phyloP scores from a whole-genome alignment of 495 filamentous ascomycete genomes.

The Lophium mytilinum region DNA sequence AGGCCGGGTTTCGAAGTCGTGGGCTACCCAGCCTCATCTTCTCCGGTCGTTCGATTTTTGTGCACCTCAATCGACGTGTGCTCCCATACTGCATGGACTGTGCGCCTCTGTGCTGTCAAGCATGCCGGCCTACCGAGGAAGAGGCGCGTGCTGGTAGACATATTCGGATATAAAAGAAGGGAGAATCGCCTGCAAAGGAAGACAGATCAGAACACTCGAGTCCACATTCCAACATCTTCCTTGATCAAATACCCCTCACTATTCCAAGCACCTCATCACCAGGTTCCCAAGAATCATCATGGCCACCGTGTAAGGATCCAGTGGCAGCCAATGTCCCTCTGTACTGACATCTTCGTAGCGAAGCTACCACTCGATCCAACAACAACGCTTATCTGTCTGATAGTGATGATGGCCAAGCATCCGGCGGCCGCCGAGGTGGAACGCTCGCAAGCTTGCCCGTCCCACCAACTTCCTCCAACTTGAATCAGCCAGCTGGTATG shows the following conservation, averaged over 20 bases:
- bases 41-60: background rate
- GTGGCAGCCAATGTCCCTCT: no score
- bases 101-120: no score
- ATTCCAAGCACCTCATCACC: background rate
- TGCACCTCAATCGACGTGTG: no score
- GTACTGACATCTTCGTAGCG: background rate
- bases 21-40: background rate
- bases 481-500: constrained; percentile 37
- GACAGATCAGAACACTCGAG: background rate
- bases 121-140: no score
- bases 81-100: no score
- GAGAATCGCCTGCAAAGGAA: no score
- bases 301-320: constrained; percentile 10
- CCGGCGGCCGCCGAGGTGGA: constrained; percentile 16
- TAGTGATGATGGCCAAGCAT: constrained; percentile 24
- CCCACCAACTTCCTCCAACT: constrained; percentile 34
- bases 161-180: no score
- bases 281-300: constrained; percentile 3
- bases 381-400: constrained; percentile 16
- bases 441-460: constrained; percentile 29
- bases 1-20: background rate
- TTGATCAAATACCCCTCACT: background rate
- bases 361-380: constrained; percentile 4
- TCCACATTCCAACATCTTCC: background rate
- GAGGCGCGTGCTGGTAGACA: no score